phyloP scores from a whole-genome alignment of 2,329 filamentous ascomycete species.

The Sclerotinia trifoliorum region DNA sequence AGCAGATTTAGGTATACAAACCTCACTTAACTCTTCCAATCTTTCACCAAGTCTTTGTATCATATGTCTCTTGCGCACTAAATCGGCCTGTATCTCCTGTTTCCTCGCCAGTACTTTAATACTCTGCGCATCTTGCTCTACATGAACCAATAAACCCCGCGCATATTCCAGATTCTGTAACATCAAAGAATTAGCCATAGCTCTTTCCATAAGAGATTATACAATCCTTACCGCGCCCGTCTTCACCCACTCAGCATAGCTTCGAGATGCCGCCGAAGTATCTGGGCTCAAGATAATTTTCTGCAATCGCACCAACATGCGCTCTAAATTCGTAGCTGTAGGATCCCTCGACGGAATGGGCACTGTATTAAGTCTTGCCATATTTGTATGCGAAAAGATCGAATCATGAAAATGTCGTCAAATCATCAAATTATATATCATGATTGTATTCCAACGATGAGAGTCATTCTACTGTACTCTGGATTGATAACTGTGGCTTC shows the following conservation, averaged over 20 bases:
- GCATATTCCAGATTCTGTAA: slow-evolving; percentile 70
- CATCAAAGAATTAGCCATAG: neutral
- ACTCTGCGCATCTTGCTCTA: slow-evolving; percentile 66
- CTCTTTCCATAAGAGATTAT: neutral
- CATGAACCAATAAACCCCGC: slow-evolving; percentile 62
- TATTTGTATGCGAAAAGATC: slow-evolving; percentile 20
- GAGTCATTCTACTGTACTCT: neutral
- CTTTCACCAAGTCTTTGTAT: slow-evolving; percentile 66
- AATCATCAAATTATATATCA: neutral
- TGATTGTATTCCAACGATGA: neutral
- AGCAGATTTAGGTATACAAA: slow-evolving; percentile 37
- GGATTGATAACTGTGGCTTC: slow-evolving; percentile 5
- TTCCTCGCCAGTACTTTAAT: slow-evolving; percentile 58
- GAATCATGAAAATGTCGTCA: slow-evolving; percentile 3
- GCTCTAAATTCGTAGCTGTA: slow-evolving; percentile 51
- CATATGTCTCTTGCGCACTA: slow-evolving; percentile 63
- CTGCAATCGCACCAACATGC: slow-evolving; percentile 65
- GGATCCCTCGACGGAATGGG: slow-evolving; percentile 27
- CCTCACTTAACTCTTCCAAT: slow-evolving; percentile 65
- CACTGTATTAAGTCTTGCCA: slow-evolving; percentile 35
- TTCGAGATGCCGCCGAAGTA: slow-evolving; percentile 54
- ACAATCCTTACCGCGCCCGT: slow-evolving; percentile 48
- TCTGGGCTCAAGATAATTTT: slow-evolving; percentile 62
- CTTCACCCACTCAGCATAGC: slow-evolving; percentile 64
- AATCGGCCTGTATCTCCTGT: slow-evolving; percentile 60